A percentile compares a stretch with the other conserved stretches of the same genome.
Evolutionary conservation across 1,139 yeast genomes (phyloP).

Genomic region (Torulaspora pretoriensis): DNA sequence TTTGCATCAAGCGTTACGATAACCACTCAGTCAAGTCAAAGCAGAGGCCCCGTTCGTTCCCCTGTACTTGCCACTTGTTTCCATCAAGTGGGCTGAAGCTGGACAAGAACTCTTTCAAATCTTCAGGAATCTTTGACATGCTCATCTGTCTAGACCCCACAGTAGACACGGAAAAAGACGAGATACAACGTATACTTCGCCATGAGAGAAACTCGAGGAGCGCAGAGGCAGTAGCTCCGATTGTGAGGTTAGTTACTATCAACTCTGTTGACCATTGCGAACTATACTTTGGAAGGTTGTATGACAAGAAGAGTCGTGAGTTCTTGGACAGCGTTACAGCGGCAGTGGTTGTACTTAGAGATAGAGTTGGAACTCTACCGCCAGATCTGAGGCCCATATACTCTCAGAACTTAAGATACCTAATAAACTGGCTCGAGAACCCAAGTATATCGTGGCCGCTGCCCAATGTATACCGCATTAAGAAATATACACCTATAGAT

Average conservation of each 20-base stretch:
- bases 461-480: slow-evolving; percentile 65
- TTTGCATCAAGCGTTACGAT: slow-evolving; percentile 62
- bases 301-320: slow-evolving; percentile 39
- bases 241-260: slow-evolving; percentile 67
- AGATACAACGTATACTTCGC: slow-evolving; percentile 32
- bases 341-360: slow-evolving; percentile 77
- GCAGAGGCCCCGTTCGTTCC: slow-evolving; percentile 29
- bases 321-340: slow-evolving; percentile 68
- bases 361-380: slow-evolving; percentile 78
- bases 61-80: slow-evolving; percentile 41
- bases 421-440: slow-evolving; percentile 55
- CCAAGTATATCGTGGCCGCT: slow-evolving; percentile 62
- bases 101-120: slow-evolving; percentile 28
- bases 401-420: slow-evolving; percentile 58
- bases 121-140: slow-evolving; percentile 47
- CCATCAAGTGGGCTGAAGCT: slow-evolving; percentile 42
- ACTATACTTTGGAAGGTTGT: slow-evolving; percentile 41
- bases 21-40: slow-evolving; percentile 48
- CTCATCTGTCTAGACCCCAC: slow-evolving; percentile 70
- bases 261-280: slow-evolving; percentile 80
- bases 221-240: slow-evolving; percentile 43
- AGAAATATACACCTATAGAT: slow-evolving; percentile 60
- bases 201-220: slow-evolving; percentile 24
- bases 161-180: slow-evolving; percentile 45
- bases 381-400: slow-evolving; percentile 76